phyloP scores from a whole-genome alignment of 257 asterid genomes.

The Anisodus tanguticus region DNA sequence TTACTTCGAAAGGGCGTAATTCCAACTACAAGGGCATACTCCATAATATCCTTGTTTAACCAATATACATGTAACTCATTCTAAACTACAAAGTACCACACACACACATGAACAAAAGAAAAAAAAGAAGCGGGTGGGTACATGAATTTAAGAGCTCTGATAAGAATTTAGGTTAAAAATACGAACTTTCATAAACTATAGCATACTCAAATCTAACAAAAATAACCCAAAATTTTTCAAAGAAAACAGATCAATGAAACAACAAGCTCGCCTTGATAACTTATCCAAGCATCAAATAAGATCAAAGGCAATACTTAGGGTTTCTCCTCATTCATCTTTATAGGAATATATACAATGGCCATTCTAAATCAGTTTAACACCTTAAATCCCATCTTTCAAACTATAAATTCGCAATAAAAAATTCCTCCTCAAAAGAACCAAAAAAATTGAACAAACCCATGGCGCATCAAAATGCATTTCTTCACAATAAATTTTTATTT shows the following conservation, averaged over 20 bases:
- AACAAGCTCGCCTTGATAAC: not conserved
- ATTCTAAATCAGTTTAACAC: not conserved
- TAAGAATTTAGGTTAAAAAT: not conserved
- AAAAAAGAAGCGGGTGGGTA: not conserved
- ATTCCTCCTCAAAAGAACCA: not conserved
- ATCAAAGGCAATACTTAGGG: constrained; percentile 15
- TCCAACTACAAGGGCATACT: not conserved
- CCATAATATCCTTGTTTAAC: not conserved
- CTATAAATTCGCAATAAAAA: not conserved
- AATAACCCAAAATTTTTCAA: not conserved
- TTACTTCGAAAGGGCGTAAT: not conserved
- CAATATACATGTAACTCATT: not conserved
- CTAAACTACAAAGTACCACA: not conserved
- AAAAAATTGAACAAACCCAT: not conserved
- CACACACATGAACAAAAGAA: not conserved
- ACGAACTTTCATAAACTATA: not conserved
- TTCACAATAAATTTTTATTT: not conserved
- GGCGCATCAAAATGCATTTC: constrained; percentile 1
- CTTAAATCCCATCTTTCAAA: not conserved
- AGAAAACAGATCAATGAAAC: constrained; percentile 4
- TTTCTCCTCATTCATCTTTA: not conserved
- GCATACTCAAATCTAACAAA: not conserved
- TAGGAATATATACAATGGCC: not conserved
- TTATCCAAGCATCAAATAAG: not conserved
- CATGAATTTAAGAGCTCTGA: not conserved